Base-by-base conservation (phyloP, 2,329 filamentous ascomycete genomes). In the Leptographium radiaticola region DNA sequence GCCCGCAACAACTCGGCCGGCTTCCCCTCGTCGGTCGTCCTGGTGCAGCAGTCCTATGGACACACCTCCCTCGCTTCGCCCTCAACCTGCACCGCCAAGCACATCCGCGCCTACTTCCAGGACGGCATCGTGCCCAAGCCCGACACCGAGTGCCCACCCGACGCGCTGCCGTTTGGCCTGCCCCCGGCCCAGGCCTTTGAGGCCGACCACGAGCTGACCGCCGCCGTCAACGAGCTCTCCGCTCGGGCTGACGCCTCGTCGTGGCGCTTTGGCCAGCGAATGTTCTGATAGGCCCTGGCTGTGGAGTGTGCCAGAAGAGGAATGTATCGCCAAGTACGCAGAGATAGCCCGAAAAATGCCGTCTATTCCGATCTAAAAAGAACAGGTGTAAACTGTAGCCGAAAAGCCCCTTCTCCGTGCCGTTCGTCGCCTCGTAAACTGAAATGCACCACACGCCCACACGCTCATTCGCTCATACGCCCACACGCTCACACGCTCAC, bases 11-110 rank as follows among this genome's bases (percentile, higher is more conserved):
- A 56, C 44, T 56, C 54, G 44, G 54, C 53, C 55, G 53, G 38
- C 4, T 59, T 59, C 30, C 45, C 53, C 0, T 69, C 67, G 15
- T 75, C 74, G 0, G 67, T 69, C 0, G 64, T 79, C 7, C 61
- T 79, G 31, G 66, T 71, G 13, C 74, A 76, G 59, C 72, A 77
- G 46, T 71, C 71, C 1, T 77, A 73, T 43, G 76, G 76, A 72
- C 56, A 57, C 49, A 72, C 70, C 64, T 70, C 68, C 15, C 61
- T 74, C 6, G 65, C 74, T 0, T 68, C 71, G 6, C 66, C 72
- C 0, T 75, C 71, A 1, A 62, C 64, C 0, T 76, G 74, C 58
- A 74, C 72, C 4, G 67, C 69, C 1, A 59, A 57, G n/a, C 58
- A 68, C 18, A 65, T 76, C 11, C 66, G 64, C 6, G 60, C 62